phyloP scores from a whole-genome alignment of 2,329 filamentous ascomycete species.

The Teratosphaeria zuluensis region DNA sequence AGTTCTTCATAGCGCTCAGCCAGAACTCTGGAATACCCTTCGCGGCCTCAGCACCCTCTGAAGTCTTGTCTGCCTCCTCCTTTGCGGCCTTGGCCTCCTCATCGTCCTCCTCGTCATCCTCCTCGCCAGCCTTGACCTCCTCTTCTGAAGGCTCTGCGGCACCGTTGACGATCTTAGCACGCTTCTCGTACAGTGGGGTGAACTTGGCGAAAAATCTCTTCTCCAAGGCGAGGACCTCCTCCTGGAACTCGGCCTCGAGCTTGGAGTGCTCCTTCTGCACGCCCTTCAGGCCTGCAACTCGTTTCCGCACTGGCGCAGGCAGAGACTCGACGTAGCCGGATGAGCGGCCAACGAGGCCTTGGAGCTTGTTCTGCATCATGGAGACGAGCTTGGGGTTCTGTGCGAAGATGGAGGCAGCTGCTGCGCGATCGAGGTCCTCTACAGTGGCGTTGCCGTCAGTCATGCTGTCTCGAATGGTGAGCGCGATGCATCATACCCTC shows the following conservation, averaged over 20 bases:
- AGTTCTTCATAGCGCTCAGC: slow-evolving; percentile 99
- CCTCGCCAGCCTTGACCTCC: slow-evolving; percentile 79
- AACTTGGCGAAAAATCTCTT: slow-evolving; percentile 99
- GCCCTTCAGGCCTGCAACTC: slow-evolving; percentile 90
- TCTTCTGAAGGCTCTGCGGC: slow-evolving; percentile 72
- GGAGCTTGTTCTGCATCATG: slow-evolving; percentile 96
- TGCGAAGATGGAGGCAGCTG: slow-evolving; percentile 86
- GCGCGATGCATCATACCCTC: slow-evolving; percentile 60
- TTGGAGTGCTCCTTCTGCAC: slow-evolving; percentile 98
- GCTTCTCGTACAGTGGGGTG: slow-evolving; percentile 92
- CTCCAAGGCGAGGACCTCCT: slow-evolving; percentile 94
- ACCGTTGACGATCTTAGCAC: slow-evolving; percentile 86
- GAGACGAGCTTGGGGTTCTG: slow-evolving; percentile 89
- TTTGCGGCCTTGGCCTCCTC: slow-evolving; percentile 46
- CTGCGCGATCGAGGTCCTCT: slow-evolving; percentile 85
- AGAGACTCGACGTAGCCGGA: slow-evolving; percentile 98
- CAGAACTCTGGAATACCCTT: slow-evolving; percentile 97
- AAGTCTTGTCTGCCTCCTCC: slow-evolving; percentile 50
- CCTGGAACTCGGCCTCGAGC: slow-evolving; percentile 95
- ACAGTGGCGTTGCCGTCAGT: slow-evolving; percentile 8
- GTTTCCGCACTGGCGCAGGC: slow-evolving; percentile 76
- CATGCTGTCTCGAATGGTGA: not conserved
- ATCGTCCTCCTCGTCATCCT: slow-evolving; percentile 54
- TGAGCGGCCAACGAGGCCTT: slow-evolving; percentile 83
- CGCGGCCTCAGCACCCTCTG: slow-evolving; percentile 41